Conservation (phyloP, 75 land plant species). For the Sequoiadendron giganteum region DNA sequence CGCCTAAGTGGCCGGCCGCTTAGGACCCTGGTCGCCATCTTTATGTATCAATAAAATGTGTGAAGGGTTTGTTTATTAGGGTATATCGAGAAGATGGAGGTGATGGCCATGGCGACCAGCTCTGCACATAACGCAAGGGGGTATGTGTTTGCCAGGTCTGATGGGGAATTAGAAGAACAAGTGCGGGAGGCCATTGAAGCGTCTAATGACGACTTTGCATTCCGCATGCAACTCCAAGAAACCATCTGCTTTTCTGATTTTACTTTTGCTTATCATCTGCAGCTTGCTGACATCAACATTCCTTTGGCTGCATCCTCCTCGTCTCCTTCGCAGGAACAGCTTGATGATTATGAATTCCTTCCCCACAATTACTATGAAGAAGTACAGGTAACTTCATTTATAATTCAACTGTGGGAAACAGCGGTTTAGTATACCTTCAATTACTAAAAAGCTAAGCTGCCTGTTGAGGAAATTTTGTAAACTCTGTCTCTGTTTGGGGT, state of each 20-base stretch:
- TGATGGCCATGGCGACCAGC: background rate
- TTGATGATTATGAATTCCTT: background rate
- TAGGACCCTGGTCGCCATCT: too few species aligned
- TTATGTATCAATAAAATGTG: too few species aligned
- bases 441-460: background rate
- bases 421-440: background rate
- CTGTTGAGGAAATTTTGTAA: background rate
- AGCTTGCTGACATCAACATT: background rate
- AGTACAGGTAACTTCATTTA: background rate
- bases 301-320: background rate
- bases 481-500: background rate
- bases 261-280: background rate
- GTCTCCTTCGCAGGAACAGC: background rate
- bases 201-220: slow-evolving; percentile 4
- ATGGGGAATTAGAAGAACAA: slow-evolving; percentile 1
- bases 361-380: background rate
- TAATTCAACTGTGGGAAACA: background rate
- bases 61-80: too few species aligned
- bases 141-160: background rate
- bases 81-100: background rate
- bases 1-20: too few species aligned
- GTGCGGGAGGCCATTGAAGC: background rate
- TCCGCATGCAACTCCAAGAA: background rate
- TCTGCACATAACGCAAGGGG: background rate
- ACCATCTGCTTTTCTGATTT: background rate